phyloP scores from a whole-genome alignment of 148 eudicot genomes.

The Persicaria tinctoria region DNA sequence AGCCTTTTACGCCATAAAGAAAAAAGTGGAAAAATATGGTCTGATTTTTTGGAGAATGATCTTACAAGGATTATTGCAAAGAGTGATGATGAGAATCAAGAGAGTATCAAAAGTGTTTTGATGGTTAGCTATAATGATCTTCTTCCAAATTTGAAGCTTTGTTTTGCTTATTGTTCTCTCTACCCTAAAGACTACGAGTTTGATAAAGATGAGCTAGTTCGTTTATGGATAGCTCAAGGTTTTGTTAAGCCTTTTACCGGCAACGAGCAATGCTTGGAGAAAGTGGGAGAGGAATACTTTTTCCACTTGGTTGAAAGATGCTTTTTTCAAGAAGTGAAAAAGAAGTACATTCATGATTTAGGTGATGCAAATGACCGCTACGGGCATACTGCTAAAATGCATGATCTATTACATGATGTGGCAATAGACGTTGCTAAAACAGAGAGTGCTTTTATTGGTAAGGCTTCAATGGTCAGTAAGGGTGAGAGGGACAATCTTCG shows the following conservation, averaged over 20 bases:
- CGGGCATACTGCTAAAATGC: slow-evolving; percentile 11
- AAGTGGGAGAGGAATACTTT: slow-evolving; percentile 17
- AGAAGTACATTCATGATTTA: too few relatives aligned
- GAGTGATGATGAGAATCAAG: background rate
- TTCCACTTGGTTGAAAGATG: slow-evolving; percentile 16
- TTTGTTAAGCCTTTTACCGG: background rate
- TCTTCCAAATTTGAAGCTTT: background rate
- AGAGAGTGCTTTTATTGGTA: background rate
- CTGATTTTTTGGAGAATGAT: slow-evolving; percentile 11
- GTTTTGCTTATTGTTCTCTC: slow-evolving; percentile 19
- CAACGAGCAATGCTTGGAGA: slow-evolving; percentile 11
- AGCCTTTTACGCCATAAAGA: slow-evolving; percentile 20
- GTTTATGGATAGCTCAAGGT: slow-evolving; percentile 23
- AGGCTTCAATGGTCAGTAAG: background rate
- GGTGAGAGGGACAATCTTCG: background rate
- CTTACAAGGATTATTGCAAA: background rate
- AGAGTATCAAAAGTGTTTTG: slow-evolving; percentile 21
- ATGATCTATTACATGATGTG: slow-evolving; percentile 20
- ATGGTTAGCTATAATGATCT: slow-evolving; percentile 28
- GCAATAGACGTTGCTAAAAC: slow-evolving; percentile 13
- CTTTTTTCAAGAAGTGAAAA: slow-evolving; percentile 13
- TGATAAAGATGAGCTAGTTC: slow-evolving; percentile 3
- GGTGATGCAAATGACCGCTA: background rate
- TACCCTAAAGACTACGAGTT: slow-evolving; percentile 16
- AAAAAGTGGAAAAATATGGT: slow-evolving; percentile 23